phyloP scores from a whole-genome alignment of 768 basidiomycete genomes.

The Rhizopogon vulgaris region DNA sequence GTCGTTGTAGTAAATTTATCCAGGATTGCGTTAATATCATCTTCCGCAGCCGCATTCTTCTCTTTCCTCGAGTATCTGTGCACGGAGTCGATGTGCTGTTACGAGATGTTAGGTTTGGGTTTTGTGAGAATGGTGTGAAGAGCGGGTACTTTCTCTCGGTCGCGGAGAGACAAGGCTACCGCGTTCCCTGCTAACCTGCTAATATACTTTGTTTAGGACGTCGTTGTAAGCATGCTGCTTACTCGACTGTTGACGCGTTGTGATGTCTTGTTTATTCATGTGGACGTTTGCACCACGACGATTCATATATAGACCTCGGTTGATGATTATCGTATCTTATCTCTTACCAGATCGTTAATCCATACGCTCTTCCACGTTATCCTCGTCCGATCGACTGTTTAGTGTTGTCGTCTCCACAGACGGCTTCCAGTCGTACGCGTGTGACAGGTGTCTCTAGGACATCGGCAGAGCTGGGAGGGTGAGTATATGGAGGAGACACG shows the following conservation, averaged over 20 bases:
- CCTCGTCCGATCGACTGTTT: conserved; percentile 4
- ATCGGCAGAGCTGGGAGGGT: conserved; percentile 17
- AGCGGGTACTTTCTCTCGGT: conserved; percentile 85
- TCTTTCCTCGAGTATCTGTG: conserved; percentile 60
- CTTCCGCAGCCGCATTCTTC: conserved; percentile 75
- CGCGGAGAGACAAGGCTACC: conserved; percentile 71
- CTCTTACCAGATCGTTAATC: too few relatives aligned
- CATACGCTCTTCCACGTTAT: too few relatives aligned
- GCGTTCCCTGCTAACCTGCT: conserved; percentile 23
- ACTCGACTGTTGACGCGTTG: too few relatives aligned
- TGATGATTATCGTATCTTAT: too few relatives aligned
- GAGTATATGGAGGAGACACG: conserved; percentile 47
- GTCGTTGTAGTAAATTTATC: conserved; percentile 75
- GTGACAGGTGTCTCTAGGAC: conserved; percentile 43
- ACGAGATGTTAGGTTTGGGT: neutral
- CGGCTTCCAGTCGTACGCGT: conserved; percentile 31
- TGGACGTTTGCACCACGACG: too few relatives aligned
- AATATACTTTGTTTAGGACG: conserved; percentile 25
- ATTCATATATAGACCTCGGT: too few relatives aligned
- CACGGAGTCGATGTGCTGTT: conserved; percentile 87
- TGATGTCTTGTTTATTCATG: too few relatives aligned
- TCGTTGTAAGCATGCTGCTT: too few relatives aligned
- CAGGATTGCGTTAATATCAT: conserved; percentile 62
- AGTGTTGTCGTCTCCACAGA: too few relatives aligned
- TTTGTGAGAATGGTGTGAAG: neutral